Base-by-base conservation (phyloP, 2,329 filamentous ascomycete species). In the Verticillium dahliae region DNA sequence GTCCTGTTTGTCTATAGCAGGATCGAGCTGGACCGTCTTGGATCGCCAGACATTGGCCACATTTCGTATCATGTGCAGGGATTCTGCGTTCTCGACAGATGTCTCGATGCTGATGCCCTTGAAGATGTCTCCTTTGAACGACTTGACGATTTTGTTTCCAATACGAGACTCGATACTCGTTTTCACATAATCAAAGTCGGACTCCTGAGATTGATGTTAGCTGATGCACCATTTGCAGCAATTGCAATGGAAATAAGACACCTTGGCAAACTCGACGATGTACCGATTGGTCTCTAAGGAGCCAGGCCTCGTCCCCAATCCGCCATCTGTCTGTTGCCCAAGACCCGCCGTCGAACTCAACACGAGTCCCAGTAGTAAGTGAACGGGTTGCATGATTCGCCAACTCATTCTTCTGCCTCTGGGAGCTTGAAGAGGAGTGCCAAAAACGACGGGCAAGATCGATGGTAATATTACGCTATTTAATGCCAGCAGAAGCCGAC, bases 91-190 rank as follows among this genome's bases (percentile, higher is more conserved):
- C 5, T 60, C 37, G 6, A 15, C 15, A 1, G 54, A 58, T 1
- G 61, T 33, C 18, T 64, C 64, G 7, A 65, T 35, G 5, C 64
- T 65, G 45, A 64, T 27, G 2, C 64, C 64, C 5, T 60, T 61
- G n/a, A 65, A 65, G 6, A 65, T 55, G 3, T 59, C 38, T 13
- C 58, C 64, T 10, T 60, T 22, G 35, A 65, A 65, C 3, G 61
- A 56, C 35, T 59, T 62, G 18, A 59, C 52, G 11, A 65, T 50
- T 33, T 33, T 61, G 14, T 38, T 62, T 15, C 59, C 64, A 7
- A 38, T 13, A 2, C 35, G 58, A 2, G 31, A 4, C 5, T 31
- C 33, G 10, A 62, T 38, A 1, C 39, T 15, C 1, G 60, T 38
- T 4, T 52, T 58, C 18, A 65, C 14, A 11, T 18, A 31, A 22